Evolutionary conservation across 768 basidiomycete genomes (phyloP), one percentile per base, ranked within the genome.

Genomic region (Kwoniella sp.): DNA sequence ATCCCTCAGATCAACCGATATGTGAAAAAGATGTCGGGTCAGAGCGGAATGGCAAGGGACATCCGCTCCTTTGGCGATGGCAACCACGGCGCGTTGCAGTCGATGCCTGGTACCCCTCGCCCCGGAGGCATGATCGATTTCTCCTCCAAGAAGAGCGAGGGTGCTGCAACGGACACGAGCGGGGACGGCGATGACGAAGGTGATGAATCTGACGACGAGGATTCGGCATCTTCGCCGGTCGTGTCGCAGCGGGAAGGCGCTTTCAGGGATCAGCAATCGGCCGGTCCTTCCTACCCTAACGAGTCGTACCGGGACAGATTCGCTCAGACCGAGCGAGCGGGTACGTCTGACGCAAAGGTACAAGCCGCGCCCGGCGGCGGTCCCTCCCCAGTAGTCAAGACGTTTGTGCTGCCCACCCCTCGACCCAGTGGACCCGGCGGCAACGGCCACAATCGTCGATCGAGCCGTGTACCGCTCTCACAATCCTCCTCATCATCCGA

Each of bases 1-100:
- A 82, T 87, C 20, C 86, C 88, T 6, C 83, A 83, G 55, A 89
- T 90, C 50, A 83, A 86, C 59, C 81, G 79, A 53, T 89, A 91
- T 72, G 85, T 85, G 1, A 56, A 59, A 14, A 54, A 59, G 22
- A 67, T 77, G 19, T 57, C 70, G 7, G 73, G 71, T n/a, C 41
- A 45, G 31, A n/a, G n/a, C n/a, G 52, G 57, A 38, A 31, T 38
- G 33, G 31, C 54, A 5, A 49, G 44, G 12, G 53, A 39, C 39
- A 15, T 15, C 1, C 38, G 41, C 17, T 45, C 49, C 5, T 49
- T 39, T 27, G 19, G 28, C 12, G n/a, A n/a, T n/a, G n/a, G n/a
- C n/a, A 25, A 12, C 5, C 53, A 55, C 20, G 46, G 53, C 23
- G 37, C 38, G 19, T 27, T 64, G 23, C 40, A 60, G 26, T 60